Evolutionary conservation across 306 rosid genomes (phyloP), one percentile per base, ranked within the genome.

Genomic region (Fagus crenata): DNA sequence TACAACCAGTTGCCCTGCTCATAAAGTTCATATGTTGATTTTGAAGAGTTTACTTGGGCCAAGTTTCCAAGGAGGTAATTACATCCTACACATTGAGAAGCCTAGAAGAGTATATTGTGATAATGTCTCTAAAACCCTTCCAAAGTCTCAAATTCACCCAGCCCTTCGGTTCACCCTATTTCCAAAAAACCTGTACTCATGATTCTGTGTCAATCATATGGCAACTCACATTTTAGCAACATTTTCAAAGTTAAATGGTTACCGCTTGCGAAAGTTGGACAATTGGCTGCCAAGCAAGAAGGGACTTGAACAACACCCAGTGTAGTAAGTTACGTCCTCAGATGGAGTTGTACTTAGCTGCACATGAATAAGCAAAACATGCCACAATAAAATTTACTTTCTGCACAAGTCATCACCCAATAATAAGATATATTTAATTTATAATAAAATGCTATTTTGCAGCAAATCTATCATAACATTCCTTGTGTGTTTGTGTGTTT

Each of bases 201-300:
- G 69, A 42, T 71, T 53, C 13, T 37, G 5, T 6, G 22, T 28
- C 49, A 60, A 17, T 4, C 12, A 12, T 41, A 46, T 37, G 6
- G 49, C 67, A 9, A 11, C n/a, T 7, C 37, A 22, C 14, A 72
- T 13, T 46, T 68, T n/a, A 53, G 53, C 53, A 42, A 32, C 56
- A 49, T 69, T 67, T 49, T 17, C 35, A 28, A 51, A 65, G 73
- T 67, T 42, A 31, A 49, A 31, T 37, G 79, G 75, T 76, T 37
- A 90, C 93, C 87, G 31, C 61, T 85, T 83, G 12, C 88, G 84
- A 78, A 85, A 78, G 80, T 75, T 80, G 72, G 83, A 79, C 53
- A 73, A 63, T 33, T 40, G 82, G 72, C 69, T 65, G 6, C 83
- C 76, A 46, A 84, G 75, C 67, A 84, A 67, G 56, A 81, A 85